Conservation (phyloP, 371 early-diverging fungal species). For the Mortierella polycephala region DNA sequence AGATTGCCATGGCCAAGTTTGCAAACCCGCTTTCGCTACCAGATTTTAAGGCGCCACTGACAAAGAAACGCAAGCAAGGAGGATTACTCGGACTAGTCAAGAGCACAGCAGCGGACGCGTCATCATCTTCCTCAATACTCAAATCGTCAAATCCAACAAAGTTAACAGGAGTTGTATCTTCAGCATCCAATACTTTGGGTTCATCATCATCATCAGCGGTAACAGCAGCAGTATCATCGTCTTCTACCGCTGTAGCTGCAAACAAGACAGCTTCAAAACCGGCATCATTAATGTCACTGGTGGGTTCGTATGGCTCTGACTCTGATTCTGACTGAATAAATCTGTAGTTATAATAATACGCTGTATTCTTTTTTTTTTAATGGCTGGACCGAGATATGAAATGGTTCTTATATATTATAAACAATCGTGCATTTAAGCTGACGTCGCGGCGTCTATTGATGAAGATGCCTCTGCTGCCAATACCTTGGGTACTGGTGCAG, state of each 20-base stretch:
- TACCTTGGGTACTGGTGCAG: slow-evolving; percentile 36
- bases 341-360: background rate
- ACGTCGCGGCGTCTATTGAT: slow-evolving; percentile 26
- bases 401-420: background rate
- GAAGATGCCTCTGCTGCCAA: slow-evolving; percentile 15
- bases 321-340: slow-evolving; percentile 39
- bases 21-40: slow-evolving; percentile 52
- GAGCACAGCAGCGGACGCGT: background rate
- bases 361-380: too few species aligned
- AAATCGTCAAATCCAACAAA: background rate
- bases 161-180: background rate
- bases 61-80: slow-evolving; percentile 54
- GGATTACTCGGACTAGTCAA: slow-evolving; percentile 41
- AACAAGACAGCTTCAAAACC: slow-evolving; percentile 23
- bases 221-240: background rate
- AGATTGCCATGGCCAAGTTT: slow-evolving; percentile 56
- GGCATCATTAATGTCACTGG: slow-evolving; percentile 33
- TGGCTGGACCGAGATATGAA: too few species aligned
- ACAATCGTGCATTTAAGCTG: slow-evolving; percentile 9
- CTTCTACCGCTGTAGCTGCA: slow-evolving; percentile 6
- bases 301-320: slow-evolving; percentile 43
- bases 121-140: background rate
- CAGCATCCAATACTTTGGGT: slow-evolving; percentile 2
- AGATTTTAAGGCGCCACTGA: slow-evolving; percentile 56
- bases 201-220: background rate